phyloP scores from a whole-genome alignment of 306 rosid genomes.

The Cicer arietinum region DNA sequence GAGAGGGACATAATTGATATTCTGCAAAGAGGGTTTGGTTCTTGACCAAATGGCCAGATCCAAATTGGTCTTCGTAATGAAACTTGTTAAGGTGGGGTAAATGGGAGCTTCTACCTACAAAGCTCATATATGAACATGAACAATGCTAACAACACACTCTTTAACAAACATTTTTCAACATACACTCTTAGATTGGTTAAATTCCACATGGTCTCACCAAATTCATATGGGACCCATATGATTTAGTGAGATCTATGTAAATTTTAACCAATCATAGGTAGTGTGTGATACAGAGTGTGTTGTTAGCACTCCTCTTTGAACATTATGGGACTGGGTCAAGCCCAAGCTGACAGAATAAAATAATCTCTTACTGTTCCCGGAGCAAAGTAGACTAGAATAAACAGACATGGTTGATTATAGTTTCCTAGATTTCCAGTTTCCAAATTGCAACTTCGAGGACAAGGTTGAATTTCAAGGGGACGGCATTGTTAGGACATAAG shows the following conservation, averaged over 20 bases:
- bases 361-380: background rate
- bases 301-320: background rate
- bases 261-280: no score
- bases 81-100: background rate
- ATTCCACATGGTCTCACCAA: no score
- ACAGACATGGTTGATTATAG: background rate
- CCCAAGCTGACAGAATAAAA: background rate
- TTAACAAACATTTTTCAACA: no score
- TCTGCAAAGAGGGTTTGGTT: constrained; percentile 15
- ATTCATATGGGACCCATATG: no score
- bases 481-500: background rate
- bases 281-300: no score
- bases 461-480: constrained; percentile 19
- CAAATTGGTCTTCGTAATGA: constrained; percentile 3
- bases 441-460: background rate
- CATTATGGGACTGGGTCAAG: background rate
- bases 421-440: constrained; percentile 20
- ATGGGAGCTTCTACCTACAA: background rate
- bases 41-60: constrained; percentile 9
- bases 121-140: background rate
- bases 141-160: no score
- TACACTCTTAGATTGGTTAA: no score
- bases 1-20: background rate
- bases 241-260: no score
- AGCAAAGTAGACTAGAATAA: constrained; percentile 1